These are phyloP conservation scores for Cyanophora paradoxa DNA, from an alignment of 78 protist species.

Conservation along the genomic window DNA sequence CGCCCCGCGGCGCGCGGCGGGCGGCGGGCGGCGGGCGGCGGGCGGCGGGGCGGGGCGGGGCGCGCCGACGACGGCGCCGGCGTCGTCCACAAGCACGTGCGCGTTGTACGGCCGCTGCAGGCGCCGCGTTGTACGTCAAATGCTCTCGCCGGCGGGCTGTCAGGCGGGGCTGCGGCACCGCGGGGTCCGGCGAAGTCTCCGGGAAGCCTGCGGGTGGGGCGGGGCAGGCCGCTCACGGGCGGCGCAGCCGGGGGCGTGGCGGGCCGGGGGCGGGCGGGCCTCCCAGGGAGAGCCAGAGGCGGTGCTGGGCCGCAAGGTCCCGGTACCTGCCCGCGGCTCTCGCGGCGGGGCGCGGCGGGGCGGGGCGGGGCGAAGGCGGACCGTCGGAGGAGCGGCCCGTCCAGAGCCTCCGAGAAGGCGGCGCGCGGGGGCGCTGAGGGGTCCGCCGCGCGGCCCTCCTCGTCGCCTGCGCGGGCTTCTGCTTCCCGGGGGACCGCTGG, in stretches of 20 bases:
- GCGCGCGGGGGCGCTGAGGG: too few species aligned
- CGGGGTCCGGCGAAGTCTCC: too few species aligned
- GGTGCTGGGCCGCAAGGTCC: neutral
- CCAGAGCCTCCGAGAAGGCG: conserved; percentile 4
- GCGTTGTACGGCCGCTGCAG: conserved; percentile 20
- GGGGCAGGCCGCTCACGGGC: too few species aligned
- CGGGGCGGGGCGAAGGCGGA: too few species aligned
- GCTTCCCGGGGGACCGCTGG: too few species aligned
- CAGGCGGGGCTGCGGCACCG: conserved; percentile 22
- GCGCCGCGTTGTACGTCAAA: neutral
- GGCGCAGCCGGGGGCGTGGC: too few species aligned
- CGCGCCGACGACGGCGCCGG: conserved; percentile 8
- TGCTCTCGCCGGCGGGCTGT: neutral
- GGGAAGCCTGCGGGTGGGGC: too few species aligned
- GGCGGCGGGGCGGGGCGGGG: conserved; percentile 21
- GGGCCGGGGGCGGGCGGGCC: too few species aligned
- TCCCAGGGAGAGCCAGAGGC: conserved; percentile 47
- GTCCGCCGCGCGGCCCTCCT: too few species aligned
- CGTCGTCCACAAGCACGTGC: conserved; percentile 28
- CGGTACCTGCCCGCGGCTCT: too few species aligned
- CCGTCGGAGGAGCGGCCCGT: neutral
- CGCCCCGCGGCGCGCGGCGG: neutral
- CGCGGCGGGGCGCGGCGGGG: too few species aligned
- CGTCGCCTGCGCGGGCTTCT: too few species aligned
- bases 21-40: neutral